A percentile compares a stretch with the other conserved stretches of the same genome.
Conservation (phyloP, 2,329 filamentous ascomycete species). For the Aschersonia sp. region DNA sequence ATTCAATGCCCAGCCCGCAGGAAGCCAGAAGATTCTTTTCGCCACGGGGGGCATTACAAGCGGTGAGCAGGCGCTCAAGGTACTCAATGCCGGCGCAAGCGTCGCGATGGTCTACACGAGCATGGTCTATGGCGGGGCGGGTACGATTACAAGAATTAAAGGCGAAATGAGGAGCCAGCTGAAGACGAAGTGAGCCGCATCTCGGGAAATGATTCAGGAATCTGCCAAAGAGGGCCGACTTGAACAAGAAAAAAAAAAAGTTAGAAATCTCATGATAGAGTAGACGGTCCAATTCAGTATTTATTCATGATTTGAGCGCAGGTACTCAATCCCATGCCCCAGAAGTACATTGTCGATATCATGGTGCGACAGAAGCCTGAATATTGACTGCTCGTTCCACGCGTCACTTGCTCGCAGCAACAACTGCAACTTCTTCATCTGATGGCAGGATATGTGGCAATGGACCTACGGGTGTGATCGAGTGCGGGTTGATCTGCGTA, state of each 20-base stretch:
- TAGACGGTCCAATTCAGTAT: too few relatives aligned
- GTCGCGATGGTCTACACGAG: constrained; percentile 86
- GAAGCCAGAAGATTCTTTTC: constrained; percentile 72
- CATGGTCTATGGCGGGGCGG: constrained; percentile 48
- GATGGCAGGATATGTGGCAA: constrained; percentile 65
- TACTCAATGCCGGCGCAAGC: constrained; percentile 78
- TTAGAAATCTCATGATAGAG: too few relatives aligned
- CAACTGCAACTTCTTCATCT: constrained; percentile 62
- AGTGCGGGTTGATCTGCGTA: constrained; percentile 49
- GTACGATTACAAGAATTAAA: constrained; percentile 51
- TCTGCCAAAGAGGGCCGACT: too few relatives aligned
- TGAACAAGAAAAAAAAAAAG: too few relatives aligned
- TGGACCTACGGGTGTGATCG: constrained; percentile 76
- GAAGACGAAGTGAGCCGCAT: not conserved
- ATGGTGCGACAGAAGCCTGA: not conserved
- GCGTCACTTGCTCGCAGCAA: constrained; percentile 8
- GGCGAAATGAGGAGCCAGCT: constrained; percentile 35
- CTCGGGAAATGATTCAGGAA: too few relatives aligned
- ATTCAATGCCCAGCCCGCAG: constrained; percentile 35
- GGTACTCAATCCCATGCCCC: too few relatives aligned
- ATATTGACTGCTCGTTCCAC: too few relatives aligned
- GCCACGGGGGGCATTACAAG: constrained; percentile 87
- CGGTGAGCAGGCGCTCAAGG: constrained; percentile 66
- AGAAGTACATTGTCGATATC: too few relatives aligned
- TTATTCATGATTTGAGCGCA: too few relatives aligned